These are phyloP conservation scores for Botrytis hyacinthi DNA, from an alignment of 2,329 filamentous ascomycete genomes.

Conservation along the genomic window DNA sequence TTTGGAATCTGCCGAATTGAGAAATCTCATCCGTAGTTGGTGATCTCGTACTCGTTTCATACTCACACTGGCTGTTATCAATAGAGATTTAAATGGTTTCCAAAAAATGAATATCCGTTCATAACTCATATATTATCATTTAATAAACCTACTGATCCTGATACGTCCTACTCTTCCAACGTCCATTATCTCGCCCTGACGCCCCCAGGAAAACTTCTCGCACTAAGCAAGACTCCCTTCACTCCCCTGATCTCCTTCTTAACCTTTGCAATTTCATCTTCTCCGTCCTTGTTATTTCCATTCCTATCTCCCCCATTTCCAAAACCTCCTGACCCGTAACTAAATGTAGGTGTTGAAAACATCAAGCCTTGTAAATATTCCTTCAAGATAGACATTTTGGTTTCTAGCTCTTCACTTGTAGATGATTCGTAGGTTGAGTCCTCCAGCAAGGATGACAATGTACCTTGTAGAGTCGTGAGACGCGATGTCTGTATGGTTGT, in stretches of 20 bases:
- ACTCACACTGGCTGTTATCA: neutral
- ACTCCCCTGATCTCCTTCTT: slow-evolving; percentile 75
- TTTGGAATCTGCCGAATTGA: neutral
- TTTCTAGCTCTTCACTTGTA: slow-evolving; percentile 29
- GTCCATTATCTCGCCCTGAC: slow-evolving; percentile 23
- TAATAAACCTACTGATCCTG: slow-evolving; percentile 24
- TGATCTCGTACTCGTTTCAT: neutral
- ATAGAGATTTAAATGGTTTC: neutral
- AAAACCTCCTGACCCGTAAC: slow-evolving; percentile 37
- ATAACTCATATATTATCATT: slow-evolving; percentile 11
- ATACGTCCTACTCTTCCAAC: neutral
- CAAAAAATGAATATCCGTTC: slow-evolving; percentile 1
- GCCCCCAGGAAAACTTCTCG: slow-evolving; percentile 64
- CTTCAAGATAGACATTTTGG: slow-evolving; percentile 50
- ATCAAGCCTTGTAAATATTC: slow-evolving; percentile 64
- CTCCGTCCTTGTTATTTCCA: slow-evolving; percentile 46
- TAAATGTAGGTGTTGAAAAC: slow-evolving; percentile 43
- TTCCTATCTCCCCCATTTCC: slow-evolving; percentile 35
- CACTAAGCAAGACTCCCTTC: slow-evolving; percentile 74
- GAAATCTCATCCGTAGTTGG: neutral
- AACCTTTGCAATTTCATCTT: slow-evolving; percentile 70
- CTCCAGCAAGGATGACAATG: slow-evolving; percentile 52
- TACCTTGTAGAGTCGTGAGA: slow-evolving; percentile 49
- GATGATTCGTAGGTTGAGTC: slow-evolving; percentile 33
- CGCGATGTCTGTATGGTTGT: slow-evolving; percentile 41